A percentile compares a stretch with the other conserved stretches of the same genome.
Conservation (phyloP, 805 yeast genomes). For the Lachancea kluyveri region DNA sequence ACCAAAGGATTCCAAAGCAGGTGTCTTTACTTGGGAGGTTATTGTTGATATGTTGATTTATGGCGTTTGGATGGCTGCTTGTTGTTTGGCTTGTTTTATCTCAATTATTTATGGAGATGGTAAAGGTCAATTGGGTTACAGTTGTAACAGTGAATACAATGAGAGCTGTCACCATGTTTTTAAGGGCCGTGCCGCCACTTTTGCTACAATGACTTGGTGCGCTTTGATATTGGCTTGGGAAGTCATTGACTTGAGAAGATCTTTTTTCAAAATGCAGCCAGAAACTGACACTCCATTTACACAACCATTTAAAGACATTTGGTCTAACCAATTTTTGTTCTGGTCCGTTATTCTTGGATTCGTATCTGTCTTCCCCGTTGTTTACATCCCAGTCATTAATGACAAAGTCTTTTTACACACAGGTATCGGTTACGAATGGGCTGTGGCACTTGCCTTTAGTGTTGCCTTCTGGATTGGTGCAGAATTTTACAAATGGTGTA, state of each 20-base stretch:
- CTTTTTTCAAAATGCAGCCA: constrained; percentile 66
- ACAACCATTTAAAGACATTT: constrained; percentile 57
- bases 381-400: constrained; percentile 86
- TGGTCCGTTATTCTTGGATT: constrained; percentile 76
- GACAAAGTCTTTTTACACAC: constrained; percentile 65
- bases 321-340: constrained; percentile 70
- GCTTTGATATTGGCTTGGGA: constrained; percentile 81
- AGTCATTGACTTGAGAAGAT: constrained; percentile 63
- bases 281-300: constrained; percentile 54
- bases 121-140: constrained; percentile 54
- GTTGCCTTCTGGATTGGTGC: constrained; percentile 50
- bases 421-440: constrained; percentile 78
- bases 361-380: constrained; percentile 68
- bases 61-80: constrained; percentile 66
- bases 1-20: constrained; percentile 80
- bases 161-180: constrained; percentile 56
- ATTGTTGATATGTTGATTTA: constrained; percentile 63
- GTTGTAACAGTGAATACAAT: constrained; percentile 51
- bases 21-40: constrained; percentile 68
- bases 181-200: constrained; percentile 69
- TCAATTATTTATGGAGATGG: constrained; percentile 64
- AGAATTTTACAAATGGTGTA: constrained; percentile 62
- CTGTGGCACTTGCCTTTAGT: constrained; percentile 56
- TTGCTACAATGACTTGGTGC: constrained; percentile 83
- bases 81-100: constrained; percentile 63